phyloP scores from a whole-genome alignment of 495 filamentous ascomycete genomes.

The Pseudoneurospora amorphoporcata region DNA sequence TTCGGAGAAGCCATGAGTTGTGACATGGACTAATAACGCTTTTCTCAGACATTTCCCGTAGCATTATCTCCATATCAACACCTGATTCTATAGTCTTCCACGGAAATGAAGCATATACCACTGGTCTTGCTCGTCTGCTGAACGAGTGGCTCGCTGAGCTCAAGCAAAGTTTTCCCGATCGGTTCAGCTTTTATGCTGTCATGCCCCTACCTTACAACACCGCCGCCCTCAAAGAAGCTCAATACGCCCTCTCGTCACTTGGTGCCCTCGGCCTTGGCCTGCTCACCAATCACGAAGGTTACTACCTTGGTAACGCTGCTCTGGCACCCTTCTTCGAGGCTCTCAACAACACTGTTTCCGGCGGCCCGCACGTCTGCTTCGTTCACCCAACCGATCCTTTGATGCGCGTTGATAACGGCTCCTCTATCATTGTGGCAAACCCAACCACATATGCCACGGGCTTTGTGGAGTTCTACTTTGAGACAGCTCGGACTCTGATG shows the following conservation, averaged over 20 bases:
- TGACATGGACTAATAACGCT: background rate
- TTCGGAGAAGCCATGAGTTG: background rate
- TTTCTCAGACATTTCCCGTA: background rate
- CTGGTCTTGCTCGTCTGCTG: constrained; percentile 1
- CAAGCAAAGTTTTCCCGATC: background rate
- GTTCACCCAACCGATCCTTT: background rate
- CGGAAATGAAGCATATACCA: background rate
- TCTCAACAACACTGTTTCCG: background rate
- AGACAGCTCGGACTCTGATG: constrained; percentile 4
- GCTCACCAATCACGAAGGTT: constrained; percentile 2
- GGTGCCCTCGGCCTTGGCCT: constrained; percentile 1
- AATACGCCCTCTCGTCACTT: background rate
- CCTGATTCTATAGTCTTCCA: background rate
- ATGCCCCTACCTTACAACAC: constrained; percentile 1
- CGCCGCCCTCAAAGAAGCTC: background rate
- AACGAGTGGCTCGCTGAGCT: constrained; percentile 6
- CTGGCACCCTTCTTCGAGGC: constrained; percentile 1
- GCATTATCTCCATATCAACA: constrained; percentile 1
- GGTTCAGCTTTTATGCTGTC: constrained; percentile 1
- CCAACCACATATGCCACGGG: background rate
- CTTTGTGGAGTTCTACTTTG: constrained; percentile 1
- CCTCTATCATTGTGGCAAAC: background rate
- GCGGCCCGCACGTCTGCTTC: background rate
- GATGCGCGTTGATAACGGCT: background rate
- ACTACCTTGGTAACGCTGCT: constrained; percentile 2